Evolutionary conservation across 1,284 basidiomycete species (phyloP), one percentile per base, ranked within the genome.

Genomic region (Trametes sp.): DNA sequence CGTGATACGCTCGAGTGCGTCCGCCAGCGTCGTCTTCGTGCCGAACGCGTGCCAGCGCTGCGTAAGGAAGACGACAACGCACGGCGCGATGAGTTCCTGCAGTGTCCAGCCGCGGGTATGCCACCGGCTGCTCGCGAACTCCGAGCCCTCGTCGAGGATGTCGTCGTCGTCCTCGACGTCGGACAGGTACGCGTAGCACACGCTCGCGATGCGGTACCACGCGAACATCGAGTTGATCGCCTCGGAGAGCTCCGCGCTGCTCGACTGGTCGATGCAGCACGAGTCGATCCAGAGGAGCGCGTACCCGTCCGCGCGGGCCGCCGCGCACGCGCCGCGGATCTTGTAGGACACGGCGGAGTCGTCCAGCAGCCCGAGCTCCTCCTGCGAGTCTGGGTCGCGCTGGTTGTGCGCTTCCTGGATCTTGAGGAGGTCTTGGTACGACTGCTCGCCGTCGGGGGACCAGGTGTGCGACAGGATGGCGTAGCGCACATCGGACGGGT

Each of bases 191-290:
- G 59, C 59, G 33, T 55, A 61, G 54, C 59, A 61, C 21, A 61
- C 48, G 45, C 24, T 45, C 28, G 59, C 42, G 2, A 41, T 21
- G 23, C 45, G 28, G 46, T 61, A 61, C 53, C 53, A 61, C n/a
- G 19, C 26, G 29, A 55, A 56, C 59, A 61, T 56, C 33, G 54
- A 56, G 45, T 56, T 56, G 46, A 56, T 35, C 29, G 44, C 54
- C 54, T 54, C 52, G 10, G 59, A 61, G 33, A 61, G 54, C 46
- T 61, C 59, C 11, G 59, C 59, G 53, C 59, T 61, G 59, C 59
- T 61, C 23, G 35, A 49, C 42, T 61, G 48, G 46, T 55, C 59
- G 35, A 61, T 61, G 38, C 59, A 61, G 42, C 59, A 61, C 28
- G 59, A 50, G 42, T 61, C 59, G 26, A 56, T 52, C 59, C 59